Percentiles rank a stretch among this genome's conserved stretches.
Evolutionary conservation across 371 early-diverging fungal species (phyloP).

Genomic region (Lichtheimia hyalospora): DNA sequence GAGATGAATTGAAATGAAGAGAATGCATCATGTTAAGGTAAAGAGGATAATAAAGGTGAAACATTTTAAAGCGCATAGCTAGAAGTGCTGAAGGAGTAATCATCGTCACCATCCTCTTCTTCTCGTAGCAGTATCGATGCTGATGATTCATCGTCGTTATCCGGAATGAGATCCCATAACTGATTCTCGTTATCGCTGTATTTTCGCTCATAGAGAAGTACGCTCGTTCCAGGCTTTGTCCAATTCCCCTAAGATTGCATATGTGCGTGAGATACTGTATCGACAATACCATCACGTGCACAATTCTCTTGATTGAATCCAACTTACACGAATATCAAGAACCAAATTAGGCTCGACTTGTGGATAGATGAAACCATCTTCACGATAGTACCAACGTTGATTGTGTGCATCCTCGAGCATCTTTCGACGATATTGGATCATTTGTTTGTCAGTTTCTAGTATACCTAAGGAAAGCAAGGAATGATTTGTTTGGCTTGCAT

Average conservation of each 20-base stretch:
- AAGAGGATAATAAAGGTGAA: background rate
- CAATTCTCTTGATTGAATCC: background rate
- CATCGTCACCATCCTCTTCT: slow-evolving; percentile 15
- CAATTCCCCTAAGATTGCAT: slow-evolving; percentile 42
- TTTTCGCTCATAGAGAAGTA: slow-evolving; percentile 47
- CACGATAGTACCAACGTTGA: slow-evolving; percentile 51
- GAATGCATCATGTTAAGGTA: background rate
- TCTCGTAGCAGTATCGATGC: background rate
- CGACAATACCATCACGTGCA: no score
- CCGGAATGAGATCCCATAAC: slow-evolving; percentile 44
- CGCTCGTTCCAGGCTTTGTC: slow-evolving; percentile 43
- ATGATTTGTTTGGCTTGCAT: background rate
- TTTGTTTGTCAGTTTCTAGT: slow-evolving; percentile 40
- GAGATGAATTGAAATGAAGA: background rate
- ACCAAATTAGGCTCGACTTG: slow-evolving; percentile 45
- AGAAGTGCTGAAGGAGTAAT: slow-evolving; percentile 45
- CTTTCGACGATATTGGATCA: slow-evolving; percentile 50
- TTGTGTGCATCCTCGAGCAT: slow-evolving; percentile 47
- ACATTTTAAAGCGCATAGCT: slow-evolving; percentile 41
- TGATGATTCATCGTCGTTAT: slow-evolving; percentile 4
- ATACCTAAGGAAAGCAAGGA: slow-evolving; percentile 16
- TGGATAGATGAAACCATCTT: slow-evolving; percentile 52
- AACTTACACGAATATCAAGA: slow-evolving; percentile 44
- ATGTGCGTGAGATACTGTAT: background rate
- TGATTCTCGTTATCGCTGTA: slow-evolving; percentile 46